These are phyloP conservation scores for Colletotrichum sp. DNA, from an alignment of 2,329 filamentous ascomycete genomes.

Conservation along the genomic window DNA sequence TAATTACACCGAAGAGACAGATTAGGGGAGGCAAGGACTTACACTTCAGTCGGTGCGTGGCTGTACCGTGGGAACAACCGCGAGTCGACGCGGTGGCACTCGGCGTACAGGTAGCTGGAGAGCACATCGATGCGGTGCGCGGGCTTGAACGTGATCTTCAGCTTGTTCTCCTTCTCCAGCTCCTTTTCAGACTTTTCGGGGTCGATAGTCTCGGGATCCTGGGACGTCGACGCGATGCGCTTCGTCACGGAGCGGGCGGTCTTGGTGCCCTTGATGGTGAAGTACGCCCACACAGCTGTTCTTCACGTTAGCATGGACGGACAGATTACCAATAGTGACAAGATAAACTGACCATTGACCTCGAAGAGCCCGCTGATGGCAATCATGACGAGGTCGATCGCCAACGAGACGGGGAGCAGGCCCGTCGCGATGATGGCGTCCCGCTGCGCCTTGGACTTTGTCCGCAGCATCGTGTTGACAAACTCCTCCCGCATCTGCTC, in stretches of 20 bases:
- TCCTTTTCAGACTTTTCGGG: conserved; percentile 6
- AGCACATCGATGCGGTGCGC: conserved; percentile 8
- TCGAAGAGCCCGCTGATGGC: conserved; percentile 10
- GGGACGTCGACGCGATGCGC: conserved; percentile 5
- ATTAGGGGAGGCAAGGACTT: neutral
- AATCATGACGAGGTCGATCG: conserved; percentile 10
- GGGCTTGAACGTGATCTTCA: conserved; percentile 6
- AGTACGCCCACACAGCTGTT: conserved; percentile 13
- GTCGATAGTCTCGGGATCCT: conserved; percentile 14
- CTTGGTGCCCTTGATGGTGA: conserved; percentile 19
- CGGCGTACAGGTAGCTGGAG: conserved; percentile 5
- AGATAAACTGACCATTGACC: conserved; percentile 5
- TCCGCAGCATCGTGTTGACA: conserved; percentile 15
- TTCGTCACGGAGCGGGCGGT: conserved; percentile 16
- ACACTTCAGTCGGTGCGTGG: conserved; percentile 10
- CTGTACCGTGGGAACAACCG: conserved; percentile 8
- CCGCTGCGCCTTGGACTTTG: conserved; percentile 17
- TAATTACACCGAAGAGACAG: no score
- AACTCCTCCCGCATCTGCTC: conserved; percentile 16
- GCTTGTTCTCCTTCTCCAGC: conserved; percentile 16
- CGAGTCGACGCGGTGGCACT: conserved; percentile 14
- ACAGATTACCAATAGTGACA: neutral
- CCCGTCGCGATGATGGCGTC: conserved; percentile 19
- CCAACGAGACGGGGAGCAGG: conserved; percentile 3
- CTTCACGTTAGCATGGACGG: neutral